These are phyloP conservation scores for Euphorbia tirucalli DNA, from an alignment of 345 rosid genomes.

Conservation along the genomic window DNA sequence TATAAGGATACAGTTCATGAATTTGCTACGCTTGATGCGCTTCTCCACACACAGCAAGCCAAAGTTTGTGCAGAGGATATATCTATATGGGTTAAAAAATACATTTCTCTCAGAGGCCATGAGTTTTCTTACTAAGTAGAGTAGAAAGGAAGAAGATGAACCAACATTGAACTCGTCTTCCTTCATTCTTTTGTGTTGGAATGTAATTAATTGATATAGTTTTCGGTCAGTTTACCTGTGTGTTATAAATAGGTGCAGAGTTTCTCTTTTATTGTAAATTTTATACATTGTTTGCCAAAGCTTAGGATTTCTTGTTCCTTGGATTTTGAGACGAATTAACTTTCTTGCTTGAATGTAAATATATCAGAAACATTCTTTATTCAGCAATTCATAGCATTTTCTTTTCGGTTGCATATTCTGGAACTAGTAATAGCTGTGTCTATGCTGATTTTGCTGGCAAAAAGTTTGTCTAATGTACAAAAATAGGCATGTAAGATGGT, in stretches of 20 bases:
- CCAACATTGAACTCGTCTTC: too few species aligned
- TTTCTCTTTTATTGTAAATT: too few species aligned
- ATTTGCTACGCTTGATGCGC: slow-evolving; percentile 91
- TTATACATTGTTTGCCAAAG: neutral
- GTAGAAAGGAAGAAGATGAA: neutral
- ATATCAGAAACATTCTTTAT: neutral
- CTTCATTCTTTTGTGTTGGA: neutral
- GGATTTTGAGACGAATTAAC: neutral
- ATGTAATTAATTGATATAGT: neutral
- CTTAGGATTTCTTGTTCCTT: neutral
- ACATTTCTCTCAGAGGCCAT: slow-evolving; percentile 75
- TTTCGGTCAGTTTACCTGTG: neutral
- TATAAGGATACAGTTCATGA: slow-evolving; percentile 94
- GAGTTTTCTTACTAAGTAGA: slow-evolving; percentile 72
- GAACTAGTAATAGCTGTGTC: slow-evolving; percentile 1
- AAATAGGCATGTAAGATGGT: neutral
- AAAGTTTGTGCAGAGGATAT: slow-evolving; percentile 93
- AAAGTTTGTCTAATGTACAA: neutral
- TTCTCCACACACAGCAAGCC: slow-evolving; percentile 82
- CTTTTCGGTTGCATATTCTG: too few species aligned
- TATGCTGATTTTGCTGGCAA: neutral
- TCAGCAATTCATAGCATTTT: neutral
- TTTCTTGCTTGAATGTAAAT: neutral
- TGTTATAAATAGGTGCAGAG: too few species aligned
- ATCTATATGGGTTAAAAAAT: slow-evolving; percentile 90